These are phyloP conservation scores for Geotrichum candidum DNA, from an alignment of 1,139 yeast genomes.

Conservation along the genomic window DNA sequence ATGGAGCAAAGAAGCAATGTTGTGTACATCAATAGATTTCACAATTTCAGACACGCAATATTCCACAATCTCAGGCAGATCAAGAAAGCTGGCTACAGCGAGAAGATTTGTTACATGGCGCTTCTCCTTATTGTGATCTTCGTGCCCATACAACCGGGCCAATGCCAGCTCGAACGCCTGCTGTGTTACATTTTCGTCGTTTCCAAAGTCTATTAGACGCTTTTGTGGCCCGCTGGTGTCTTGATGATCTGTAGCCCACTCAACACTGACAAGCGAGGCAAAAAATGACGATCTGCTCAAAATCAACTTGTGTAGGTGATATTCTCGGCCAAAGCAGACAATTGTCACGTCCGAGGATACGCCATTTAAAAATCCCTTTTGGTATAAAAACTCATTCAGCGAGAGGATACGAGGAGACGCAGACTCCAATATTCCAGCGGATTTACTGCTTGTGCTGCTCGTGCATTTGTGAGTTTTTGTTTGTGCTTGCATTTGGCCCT, in stretches of 20 bases:
- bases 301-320: slow-evolving; percentile 43
- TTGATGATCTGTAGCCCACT: slow-evolving; percentile 34
- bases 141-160: slow-evolving; percentile 42
- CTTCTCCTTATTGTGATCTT: slow-evolving; percentile 33
- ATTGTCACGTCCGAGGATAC: slow-evolving; percentile 46
- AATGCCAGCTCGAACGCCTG: slow-evolving; percentile 44
- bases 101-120: slow-evolving; percentile 39
- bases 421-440: neutral
- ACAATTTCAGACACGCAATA: slow-evolving; percentile 40
- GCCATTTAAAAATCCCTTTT: slow-evolving; percentile 41
- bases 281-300: slow-evolving; percentile 45
- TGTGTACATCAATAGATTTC: slow-evolving; percentile 33
- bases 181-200: slow-evolving; percentile 39
- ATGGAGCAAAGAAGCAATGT: slow-evolving; percentile 36
- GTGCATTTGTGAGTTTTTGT: neutral
- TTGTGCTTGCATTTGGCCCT: neutral
- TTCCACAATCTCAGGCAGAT: slow-evolving; percentile 42
- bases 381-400: slow-evolving; percentile 34
- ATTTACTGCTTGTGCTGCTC: neutral
- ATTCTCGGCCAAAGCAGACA: slow-evolving; percentile 41
- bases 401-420: slow-evolving; percentile 18
- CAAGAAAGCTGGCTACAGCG: slow-evolving; percentile 47
- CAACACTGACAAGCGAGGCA: slow-evolving; percentile 39
- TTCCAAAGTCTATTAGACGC: slow-evolving; percentile 37
- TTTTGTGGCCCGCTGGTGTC: slow-evolving; percentile 5